phyloP scores from a whole-genome alignment of 2,329 filamentous ascomycete genomes.

The Delphinella strobiligena region DNA sequence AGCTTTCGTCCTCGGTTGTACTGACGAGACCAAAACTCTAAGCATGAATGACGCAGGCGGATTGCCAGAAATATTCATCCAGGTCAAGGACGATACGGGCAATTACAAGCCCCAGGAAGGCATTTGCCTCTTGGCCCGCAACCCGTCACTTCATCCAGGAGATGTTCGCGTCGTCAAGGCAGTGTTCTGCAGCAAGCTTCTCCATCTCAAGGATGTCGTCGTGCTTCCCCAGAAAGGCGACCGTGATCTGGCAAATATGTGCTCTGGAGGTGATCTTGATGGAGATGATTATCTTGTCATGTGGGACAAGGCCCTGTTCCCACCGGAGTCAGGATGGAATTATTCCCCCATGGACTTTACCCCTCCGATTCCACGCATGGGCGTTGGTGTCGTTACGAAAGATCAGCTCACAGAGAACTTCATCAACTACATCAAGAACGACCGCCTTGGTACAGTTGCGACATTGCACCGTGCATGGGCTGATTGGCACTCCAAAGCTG shows the following conservation, averaged over 20 bases:
- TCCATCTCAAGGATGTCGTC: constrained; percentile 71
- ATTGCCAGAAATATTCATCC: constrained; percentile 81
- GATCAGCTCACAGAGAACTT: constrained; percentile 75
- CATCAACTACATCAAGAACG: constrained; percentile 84
- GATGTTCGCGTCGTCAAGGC: constrained; percentile 82
- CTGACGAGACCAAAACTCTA: constrained; percentile 71
- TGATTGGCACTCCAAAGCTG: constrained; percentile 40
- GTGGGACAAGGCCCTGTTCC: constrained; percentile 71
- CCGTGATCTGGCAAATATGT: constrained; percentile 80
- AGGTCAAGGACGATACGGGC: constrained; percentile 45
- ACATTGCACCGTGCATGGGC: constrained; percentile 68
- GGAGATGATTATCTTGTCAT: constrained; percentile 93
- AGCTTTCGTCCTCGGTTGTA: constrained; percentile 76
- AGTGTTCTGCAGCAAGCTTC: constrained; percentile 60
- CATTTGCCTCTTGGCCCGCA: constrained; percentile 73
- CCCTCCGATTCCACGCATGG: constrained; percentile 42
- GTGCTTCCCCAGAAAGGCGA: constrained; percentile 79
- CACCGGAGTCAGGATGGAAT: constrained; percentile 49
- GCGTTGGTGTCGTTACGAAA: constrained; percentile 53
- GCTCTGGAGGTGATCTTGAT: constrained; percentile 89
- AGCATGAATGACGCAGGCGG: constrained; percentile 31
- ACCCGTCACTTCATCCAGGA: constrained; percentile 86
- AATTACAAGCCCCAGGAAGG: constrained; percentile 58
- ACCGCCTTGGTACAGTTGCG: constrained; percentile 69
- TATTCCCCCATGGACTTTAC: constrained; percentile 66